A percentile compares a stretch with the other conserved stretches of the same genome.
Evolutionary conservation across 495 filamentous ascomycete genomes (phyloP).

Genomic region (Amphirosellinia nigrospora): DNA sequence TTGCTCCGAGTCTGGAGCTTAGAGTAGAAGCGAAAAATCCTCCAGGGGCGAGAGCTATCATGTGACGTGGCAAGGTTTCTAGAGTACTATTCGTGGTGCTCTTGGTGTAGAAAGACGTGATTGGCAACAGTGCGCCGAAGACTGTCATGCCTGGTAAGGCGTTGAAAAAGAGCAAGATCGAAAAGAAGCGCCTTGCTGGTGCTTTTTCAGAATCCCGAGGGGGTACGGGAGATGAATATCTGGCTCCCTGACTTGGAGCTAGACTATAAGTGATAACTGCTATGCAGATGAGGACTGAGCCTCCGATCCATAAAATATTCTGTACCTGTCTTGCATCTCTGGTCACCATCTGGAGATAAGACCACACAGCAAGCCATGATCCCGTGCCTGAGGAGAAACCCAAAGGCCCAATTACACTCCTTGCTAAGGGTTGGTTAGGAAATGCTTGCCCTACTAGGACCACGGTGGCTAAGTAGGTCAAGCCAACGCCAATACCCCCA

Average conservation of each 20-base stretch:
- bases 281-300: background rate
- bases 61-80: background rate
- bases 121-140: background rate
- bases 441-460: background rate
- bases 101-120: background rate
- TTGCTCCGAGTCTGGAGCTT: conserved; percentile 4
- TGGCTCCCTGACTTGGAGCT: background rate
- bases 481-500: background rate
- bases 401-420: conserved; percentile 3
- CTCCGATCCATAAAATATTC: background rate
- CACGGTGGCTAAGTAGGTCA: conserved; percentile 6
- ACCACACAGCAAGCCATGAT: conserved; percentile 11
- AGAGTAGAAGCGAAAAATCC: background rate
- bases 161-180: background rate
- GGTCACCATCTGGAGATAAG: background rate
- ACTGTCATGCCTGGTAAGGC: background rate
- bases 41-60: background rate
- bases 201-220: background rate
- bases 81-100: background rate
- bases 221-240: too few relatives aligned
- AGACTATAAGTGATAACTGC: background rate
- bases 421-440: background rate
- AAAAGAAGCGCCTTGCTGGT: background rate
- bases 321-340: background rate
- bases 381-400: conserved; percentile 7